A percentile compares a stretch with the other conserved stretches of the same genome.
Evolutionary conservation across 768 basidiomycete species (phyloP).

Genomic region (Galerina sulciceps): DNA sequence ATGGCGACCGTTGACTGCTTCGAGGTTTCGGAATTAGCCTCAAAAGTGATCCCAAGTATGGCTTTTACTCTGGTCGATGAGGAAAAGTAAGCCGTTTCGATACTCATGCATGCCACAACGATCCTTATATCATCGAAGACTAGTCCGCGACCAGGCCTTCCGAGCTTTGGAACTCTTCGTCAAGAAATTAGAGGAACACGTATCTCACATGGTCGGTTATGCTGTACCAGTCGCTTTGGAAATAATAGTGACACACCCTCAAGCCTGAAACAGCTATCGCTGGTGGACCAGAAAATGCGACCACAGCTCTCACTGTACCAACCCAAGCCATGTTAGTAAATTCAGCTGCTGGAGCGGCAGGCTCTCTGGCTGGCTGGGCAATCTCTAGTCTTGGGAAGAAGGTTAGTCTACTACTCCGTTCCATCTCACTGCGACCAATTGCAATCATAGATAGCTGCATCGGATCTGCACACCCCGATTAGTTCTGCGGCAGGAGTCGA

Average conservation of each 20-base stretch:
- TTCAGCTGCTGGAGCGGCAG: conserved; percentile 89
- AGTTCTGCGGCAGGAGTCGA: conserved; percentile 29
- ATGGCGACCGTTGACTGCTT: conserved; percentile 94
- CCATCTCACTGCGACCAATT: conserved; percentile 4
- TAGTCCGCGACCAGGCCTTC: conserved; percentile 96
- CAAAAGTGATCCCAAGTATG: conserved; percentile 88
- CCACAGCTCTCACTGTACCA: conserved; percentile 34
- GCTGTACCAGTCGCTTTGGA: background rate
- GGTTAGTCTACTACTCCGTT: conserved; percentile 39
- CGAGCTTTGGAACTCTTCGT: conserved; percentile 90
- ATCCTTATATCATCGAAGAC: conserved; percentile 42
- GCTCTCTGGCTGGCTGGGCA: conserved; percentile 94
- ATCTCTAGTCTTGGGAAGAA: conserved; percentile 88
- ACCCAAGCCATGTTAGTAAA: conserved; percentile 68
- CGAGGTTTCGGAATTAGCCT: conserved; percentile 85
- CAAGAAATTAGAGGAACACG: conserved; percentile 80
- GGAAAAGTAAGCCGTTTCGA: conserved; percentile 72
- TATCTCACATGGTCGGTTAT: conserved; percentile 74
- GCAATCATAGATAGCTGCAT: conserved; percentile 58
- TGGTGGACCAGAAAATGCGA: conserved; percentile 10
- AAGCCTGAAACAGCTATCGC: conserved; percentile 44
- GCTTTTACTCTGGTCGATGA: conserved; percentile 82
- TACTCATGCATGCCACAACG: background rate
- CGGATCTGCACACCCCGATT: conserved; percentile 77
- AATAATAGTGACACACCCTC: background rate